These are phyloP conservation scores for Ambrosia artemisiifolia DNA, from an alignment of 129 eudicot species.

Conservation along the genomic window DNA sequence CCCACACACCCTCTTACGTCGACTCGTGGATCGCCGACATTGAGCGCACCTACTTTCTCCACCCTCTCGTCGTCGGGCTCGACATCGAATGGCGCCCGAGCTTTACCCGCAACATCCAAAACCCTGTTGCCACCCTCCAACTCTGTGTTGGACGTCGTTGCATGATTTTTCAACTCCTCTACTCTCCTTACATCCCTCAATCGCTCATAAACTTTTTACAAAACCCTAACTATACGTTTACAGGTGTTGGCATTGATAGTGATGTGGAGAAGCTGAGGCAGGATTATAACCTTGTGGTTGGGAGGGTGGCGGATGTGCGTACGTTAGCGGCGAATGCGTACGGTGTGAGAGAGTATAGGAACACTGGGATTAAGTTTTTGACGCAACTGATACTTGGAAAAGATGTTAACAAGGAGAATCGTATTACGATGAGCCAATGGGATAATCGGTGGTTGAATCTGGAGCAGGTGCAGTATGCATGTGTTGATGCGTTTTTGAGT, in stretches of 20 bases:
- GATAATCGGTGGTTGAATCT: constrained; percentile 36
- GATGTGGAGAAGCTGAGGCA: constrained; percentile 34
- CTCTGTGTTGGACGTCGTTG: constrained; percentile 21
- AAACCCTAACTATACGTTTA: constrained; percentile 17
- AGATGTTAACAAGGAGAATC: constrained; percentile 46
- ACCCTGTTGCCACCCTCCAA: constrained; percentile 30
- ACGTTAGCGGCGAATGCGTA: constrained; percentile 32
- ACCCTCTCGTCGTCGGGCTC: constrained; percentile 28
- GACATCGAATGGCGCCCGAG: constrained; percentile 40
- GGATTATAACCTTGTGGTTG: constrained; percentile 26
- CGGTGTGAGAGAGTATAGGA: constrained; percentile 15
- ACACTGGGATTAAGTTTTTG: constrained; percentile 43
- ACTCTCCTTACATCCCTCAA: background rate
- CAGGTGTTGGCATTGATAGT: constrained; percentile 30
- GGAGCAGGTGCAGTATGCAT: constrained; percentile 56
- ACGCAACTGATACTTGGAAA: constrained; percentile 34
- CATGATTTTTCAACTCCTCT: constrained; percentile 22
- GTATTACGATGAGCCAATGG: constrained; percentile 56
- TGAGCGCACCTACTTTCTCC: constrained; percentile 16
- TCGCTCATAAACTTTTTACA: constrained; percentile 18
- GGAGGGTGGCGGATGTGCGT: constrained; percentile 32
- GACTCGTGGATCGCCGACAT: constrained; percentile 11
- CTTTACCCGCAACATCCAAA: background rate
- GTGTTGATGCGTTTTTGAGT: constrained; percentile 61
- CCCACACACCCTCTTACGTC: constrained; percentile 11